A percentile compares a stretch with the other conserved stretches of the same genome.
These are phyloP conservation scores for Sphagnurus paluster DNA, from an alignment of 1,284 basidiomycete species.

Conservation along the genomic window DNA sequence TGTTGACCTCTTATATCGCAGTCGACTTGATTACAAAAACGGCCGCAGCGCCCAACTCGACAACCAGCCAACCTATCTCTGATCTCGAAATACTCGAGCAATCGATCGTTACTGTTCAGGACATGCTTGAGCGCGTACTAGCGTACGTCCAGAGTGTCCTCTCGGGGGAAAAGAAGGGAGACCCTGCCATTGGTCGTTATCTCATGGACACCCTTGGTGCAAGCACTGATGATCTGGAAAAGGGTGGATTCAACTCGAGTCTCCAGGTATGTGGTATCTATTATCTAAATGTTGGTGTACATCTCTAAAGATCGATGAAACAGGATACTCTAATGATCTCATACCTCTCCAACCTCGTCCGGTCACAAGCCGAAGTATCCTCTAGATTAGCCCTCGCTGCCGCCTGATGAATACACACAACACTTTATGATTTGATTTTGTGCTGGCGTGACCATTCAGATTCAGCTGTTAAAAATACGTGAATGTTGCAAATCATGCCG, in stretches of 20 bases:
- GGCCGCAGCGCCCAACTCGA: slow-evolving; percentile 50
- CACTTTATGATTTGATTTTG: slow-evolving; percentile 3
- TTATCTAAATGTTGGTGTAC: slow-evolving; percentile 1
- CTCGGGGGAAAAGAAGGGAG: slow-evolving; percentile 77
- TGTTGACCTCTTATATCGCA: slow-evolving; percentile 28
- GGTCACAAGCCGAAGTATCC: slow-evolving; percentile 93
- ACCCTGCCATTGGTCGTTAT: slow-evolving; percentile 88
- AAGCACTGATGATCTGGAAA: slow-evolving; percentile 63
- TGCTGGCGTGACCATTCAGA: too few relatives aligned
- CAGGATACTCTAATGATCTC: slow-evolving; percentile 93
- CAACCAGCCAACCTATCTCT: slow-evolving; percentile 50
- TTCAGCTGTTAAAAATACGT: slow-evolving; percentile 86
- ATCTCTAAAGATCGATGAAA: slow-evolving; percentile 12
- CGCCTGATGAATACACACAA: slow-evolving; percentile 29
- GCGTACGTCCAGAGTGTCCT: slow-evolving; percentile 86
- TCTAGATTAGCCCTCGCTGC: slow-evolving; percentile 82
- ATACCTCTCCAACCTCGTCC: slow-evolving; percentile 92
- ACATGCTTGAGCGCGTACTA: slow-evolving; percentile 85
- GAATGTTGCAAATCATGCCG: slow-evolving; percentile 96
- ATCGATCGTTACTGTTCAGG: slow-evolving; percentile 68
- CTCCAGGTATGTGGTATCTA: slow-evolving; percentile 55
- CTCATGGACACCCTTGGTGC: slow-evolving; percentile 88
- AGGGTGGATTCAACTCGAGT: slow-evolving; percentile 74
- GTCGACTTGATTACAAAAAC: slow-evolving; percentile 76
- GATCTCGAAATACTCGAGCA: slow-evolving; percentile 73